phyloP scores from a whole-genome alignment of 805 yeast genomes.

The Huiozyma sinensis region DNA sequence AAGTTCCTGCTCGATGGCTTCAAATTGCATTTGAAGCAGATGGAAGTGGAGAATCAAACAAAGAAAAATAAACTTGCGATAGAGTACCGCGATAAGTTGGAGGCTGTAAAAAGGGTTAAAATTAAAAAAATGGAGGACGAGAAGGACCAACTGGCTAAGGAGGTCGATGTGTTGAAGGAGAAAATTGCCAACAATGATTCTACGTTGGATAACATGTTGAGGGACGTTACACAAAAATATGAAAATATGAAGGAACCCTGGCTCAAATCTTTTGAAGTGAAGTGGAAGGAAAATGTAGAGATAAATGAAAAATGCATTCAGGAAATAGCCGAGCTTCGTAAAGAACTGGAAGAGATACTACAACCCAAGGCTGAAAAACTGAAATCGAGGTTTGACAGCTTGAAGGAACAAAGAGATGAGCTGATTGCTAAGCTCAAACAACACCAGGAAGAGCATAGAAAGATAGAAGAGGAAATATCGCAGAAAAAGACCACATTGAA shows the following conservation, averaged over 20 bases:
- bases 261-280: constrained; percentile 17
- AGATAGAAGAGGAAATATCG: constrained; percentile 22
- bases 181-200: constrained; percentile 16
- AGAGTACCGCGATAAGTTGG: constrained; percentile 30
- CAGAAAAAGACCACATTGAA: constrained; percentile 6
- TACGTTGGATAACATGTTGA: constrained; percentile 8
- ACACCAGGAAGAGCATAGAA: constrained; percentile 16
- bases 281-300: constrained; percentile 23
- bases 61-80: constrained; percentile 28
- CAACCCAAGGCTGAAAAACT: constrained; percentile 8
- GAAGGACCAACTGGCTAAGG: constrained; percentile 18
- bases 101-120: constrained; percentile 29
- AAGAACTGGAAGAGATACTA: constrained; percentile 7
- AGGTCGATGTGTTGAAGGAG: constrained; percentile 25
- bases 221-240: constrained; percentile 13
- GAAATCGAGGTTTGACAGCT: constrained; percentile 4
- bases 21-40: constrained; percentile 26
- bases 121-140: constrained; percentile 24
- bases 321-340: constrained; percentile 18
- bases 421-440: constrained; percentile 15
- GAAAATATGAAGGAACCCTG: constrained; percentile 15
- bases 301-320: constrained; percentile 17
- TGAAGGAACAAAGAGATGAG: constrained; percentile 11
- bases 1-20: constrained; percentile 22
- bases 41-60: constrained; percentile 29